Conservation (phyloP, 805 yeast genomes). For the Pichia phayaonensis region DNA sequence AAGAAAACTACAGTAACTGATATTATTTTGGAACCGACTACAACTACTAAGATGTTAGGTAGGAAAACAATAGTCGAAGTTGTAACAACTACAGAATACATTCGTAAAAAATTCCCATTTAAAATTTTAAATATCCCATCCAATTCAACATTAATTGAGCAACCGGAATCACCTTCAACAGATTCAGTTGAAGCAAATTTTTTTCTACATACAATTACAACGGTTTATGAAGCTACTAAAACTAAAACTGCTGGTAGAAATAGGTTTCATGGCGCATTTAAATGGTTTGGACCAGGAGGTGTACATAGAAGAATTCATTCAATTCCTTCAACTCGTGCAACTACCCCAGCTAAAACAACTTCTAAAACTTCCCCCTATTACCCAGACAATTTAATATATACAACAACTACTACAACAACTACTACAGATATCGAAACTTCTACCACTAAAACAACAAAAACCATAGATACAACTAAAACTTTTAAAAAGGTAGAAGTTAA, state of each 20-base stretch:
- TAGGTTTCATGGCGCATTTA: neutral
- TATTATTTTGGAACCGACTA: neutral
- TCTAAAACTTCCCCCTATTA: no score
- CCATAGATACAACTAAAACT: neutral
- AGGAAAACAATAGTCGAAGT: slow-evolving; percentile 6
- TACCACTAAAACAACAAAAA: slow-evolving; percentile 5
- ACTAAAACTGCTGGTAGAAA: neutral
- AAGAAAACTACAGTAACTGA: neutral
- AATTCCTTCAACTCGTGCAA: no score
- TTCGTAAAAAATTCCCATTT: neutral
- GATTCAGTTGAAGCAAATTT: slow-evolving; percentile 3
- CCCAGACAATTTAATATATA: no score
- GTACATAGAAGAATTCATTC: neutral
- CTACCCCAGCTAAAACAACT: no score
- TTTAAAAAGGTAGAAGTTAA: neutral
- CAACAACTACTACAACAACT: no score
- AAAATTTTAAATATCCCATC: neutral
- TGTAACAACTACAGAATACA: slow-evolving; percentile 10
- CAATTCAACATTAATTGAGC: neutral
- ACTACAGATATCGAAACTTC: slow-evolving; percentile 5
- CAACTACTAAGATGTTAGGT: neutral
- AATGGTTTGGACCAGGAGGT: neutral
- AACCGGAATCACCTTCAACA: neutral
- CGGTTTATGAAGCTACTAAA: neutral
- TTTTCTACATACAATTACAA: neutral